Evolutionary conservation across 2,329 filamentous ascomycete genomes (phyloP).

Genomic region (Alternaria hordeiaustralica): DNA sequence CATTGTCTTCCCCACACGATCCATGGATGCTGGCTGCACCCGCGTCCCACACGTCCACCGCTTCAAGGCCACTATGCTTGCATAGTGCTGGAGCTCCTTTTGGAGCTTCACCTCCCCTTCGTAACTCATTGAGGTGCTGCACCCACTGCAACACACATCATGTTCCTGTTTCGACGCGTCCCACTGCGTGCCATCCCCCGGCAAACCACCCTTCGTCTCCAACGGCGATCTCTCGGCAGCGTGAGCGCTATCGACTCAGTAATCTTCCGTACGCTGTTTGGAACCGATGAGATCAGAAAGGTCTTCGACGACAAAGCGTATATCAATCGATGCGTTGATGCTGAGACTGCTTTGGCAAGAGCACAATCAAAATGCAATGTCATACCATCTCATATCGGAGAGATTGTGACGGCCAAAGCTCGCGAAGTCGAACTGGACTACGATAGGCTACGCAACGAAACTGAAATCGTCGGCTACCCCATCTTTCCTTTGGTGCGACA

Average conservation of each 20-base stretch:
- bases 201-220: conserved; percentile 18
- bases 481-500: conserved; percentile 61
- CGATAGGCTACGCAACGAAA: conserved; percentile 53
- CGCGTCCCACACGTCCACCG: conserved; percentile 26
- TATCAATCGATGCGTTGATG: conserved; percentile 57
- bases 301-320: conserved; percentile 60
- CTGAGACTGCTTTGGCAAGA: conserved; percentile 60
- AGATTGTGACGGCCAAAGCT: conserved; percentile 40
- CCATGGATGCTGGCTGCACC: conserved; percentile 4
- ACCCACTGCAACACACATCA: conserved; percentile 20
- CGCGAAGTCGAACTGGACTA: conserved; percentile 49
- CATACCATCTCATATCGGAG: conserved; percentile 53
- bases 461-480: conserved; percentile 63
- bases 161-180: conserved; percentile 39
- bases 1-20: conserved; percentile 36
- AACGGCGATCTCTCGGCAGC: conserved; percentile 37
- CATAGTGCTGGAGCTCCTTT: conserved; percentile 12
- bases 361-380: conserved; percentile 58
- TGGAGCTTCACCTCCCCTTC: conserved; percentile 8
- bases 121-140: conserved; percentile 6
- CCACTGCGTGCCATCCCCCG: conserved; percentile 27
- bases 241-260: conserved; percentile 56
- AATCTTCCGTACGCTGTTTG: conserved; percentile 60
- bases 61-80: conserved; percentile 14
- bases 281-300: conserved; percentile 59